These are phyloP conservation scores for Fusarium tjaetaba DNA, from an alignment of 2,329 filamentous ascomycete species.

Conservation along the genomic window DNA sequence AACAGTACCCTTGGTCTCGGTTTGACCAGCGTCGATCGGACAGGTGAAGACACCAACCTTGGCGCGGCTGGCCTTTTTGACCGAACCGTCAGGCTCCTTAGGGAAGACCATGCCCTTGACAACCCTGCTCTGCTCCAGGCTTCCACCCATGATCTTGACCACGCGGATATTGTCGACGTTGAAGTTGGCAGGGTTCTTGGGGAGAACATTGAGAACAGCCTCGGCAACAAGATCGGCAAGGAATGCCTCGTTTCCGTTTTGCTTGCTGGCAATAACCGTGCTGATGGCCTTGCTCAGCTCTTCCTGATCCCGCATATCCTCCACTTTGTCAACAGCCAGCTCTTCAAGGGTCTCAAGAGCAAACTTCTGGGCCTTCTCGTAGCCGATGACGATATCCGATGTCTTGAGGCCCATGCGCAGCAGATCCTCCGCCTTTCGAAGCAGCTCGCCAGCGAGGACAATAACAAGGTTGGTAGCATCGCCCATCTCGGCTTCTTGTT, in stretches of 20 bases:
- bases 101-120: constrained; percentile 99
- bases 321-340: constrained; percentile 89
- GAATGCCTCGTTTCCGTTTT: constrained; percentile 91
- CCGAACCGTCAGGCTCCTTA: constrained; percentile 88
- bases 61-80: constrained; percentile 92
- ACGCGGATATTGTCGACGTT: constrained; percentile 99
- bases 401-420: constrained; percentile 97
- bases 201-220: constrained; percentile 84
- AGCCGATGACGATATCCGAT: constrained; percentile 95
- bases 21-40: constrained; percentile 93
- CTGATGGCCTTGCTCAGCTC: constrained; percentile 95
- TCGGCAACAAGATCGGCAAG: constrained; percentile 89
- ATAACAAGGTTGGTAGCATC: constrained; percentile 99
- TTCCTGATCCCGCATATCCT: constrained; percentile 80
- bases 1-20: constrained; percentile 98
- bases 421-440: constrained; percentile 97
- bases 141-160: constrained; percentile 99
- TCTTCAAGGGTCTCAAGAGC: constrained; percentile 88
- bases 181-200: constrained; percentile 95
- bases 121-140: constrained; percentile 91
- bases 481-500: constrained; percentile 99
- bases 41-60: constrained; percentile 98
- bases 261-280: constrained; percentile 96
- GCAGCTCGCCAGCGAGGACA: constrained; percentile 90
- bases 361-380: constrained; percentile 92